These are phyloP conservation scores for Polyporus tsugae DNA, from an alignment of 1,284 basidiomycete genomes.

Conservation along the genomic window DNA sequence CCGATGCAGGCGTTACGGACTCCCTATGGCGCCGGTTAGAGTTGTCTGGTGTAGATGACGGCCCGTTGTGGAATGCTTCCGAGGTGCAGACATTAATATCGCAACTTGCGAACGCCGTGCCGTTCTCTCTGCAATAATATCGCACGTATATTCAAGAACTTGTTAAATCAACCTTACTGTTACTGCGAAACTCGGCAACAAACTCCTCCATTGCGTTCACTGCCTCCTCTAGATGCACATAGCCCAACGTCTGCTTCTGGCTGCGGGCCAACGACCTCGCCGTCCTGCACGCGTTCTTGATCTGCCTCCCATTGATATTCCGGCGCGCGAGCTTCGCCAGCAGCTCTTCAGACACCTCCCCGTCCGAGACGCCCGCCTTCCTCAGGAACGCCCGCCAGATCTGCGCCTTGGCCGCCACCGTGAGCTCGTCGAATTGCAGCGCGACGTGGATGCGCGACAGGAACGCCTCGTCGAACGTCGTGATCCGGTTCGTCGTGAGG, in stretches of 20 bases:
- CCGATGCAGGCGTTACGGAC: no score
- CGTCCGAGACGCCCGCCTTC: constrained; percentile 41
- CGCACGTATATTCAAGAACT: no score
- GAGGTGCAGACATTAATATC: no score
- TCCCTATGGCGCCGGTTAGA: no score
- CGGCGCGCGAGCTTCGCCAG: constrained; percentile 53
- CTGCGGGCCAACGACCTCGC: constrained; percentile 63
- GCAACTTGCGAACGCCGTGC: no score
- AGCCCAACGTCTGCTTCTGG: constrained; percentile 51
- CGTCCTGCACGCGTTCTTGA: constrained; percentile 69
- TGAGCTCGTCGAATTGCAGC: constrained; percentile 63
- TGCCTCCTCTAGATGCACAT: constrained; percentile 60
- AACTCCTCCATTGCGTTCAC: constrained; percentile 51
- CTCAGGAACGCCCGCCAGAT: constrained; percentile 64
- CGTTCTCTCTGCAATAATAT: no score
- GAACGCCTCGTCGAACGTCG: constrained; percentile 71
- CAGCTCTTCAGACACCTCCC: constrained; percentile 47
- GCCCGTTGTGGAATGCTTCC: no score
- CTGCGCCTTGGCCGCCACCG: constrained; percentile 54
- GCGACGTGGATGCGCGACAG: constrained; percentile 70
- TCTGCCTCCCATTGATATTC: constrained; percentile 66
- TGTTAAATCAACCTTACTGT: no score
- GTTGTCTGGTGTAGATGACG: no score
- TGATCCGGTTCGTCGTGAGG: constrained; percentile 71
- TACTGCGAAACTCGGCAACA: constrained; percentile 20